These are phyloP conservation scores for Meredithiella fracta DNA, from an alignment of 2,329 filamentous ascomycete species.

Conservation along the genomic window DNA sequence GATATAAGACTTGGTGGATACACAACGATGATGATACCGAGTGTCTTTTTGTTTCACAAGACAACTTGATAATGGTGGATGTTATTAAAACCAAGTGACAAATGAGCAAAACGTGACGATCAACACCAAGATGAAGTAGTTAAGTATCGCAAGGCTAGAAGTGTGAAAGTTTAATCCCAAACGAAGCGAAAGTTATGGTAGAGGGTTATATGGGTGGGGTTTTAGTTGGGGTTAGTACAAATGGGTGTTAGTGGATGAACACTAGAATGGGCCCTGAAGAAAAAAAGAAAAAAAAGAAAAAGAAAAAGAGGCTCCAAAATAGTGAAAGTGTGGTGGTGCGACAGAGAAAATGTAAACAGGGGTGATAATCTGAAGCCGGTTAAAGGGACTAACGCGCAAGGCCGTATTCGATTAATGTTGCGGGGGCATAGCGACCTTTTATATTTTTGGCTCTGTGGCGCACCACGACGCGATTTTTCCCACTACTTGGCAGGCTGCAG, in stretches of 20 bases:
- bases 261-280: neutral
- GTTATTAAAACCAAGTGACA: conserved; percentile 4
- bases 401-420: conserved; percentile 3
- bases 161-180: neutral
- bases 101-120: conserved; percentile 6
- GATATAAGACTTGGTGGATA: neutral
- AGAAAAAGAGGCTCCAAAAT: conserved; percentile 1
- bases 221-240: too few species aligned
- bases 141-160: conserved; percentile 7
- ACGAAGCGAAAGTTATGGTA: neutral
- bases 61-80: neutral
- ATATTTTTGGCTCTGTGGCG: conserved; percentile 15
- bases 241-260: neutral
- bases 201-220: too few species aligned
- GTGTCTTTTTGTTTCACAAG: conserved; percentile 8
- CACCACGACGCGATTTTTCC: conserved; percentile 8
- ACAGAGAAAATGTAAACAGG: conserved; percentile 2
- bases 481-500: neutral
- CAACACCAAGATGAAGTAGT: conserved; percentile 6
- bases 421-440: conserved; percentile 12
- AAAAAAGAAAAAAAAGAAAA: neutral
- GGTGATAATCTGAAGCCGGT: conserved; percentile 12
- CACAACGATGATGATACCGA: neutral
- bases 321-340: neutral
- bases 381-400: conserved; percentile 13